Percentiles rank a stretch among this genome's conserved stretches.
Conservation (phyloP, 768 basidiomycete species). For the Lactarius psammicola region DNA sequence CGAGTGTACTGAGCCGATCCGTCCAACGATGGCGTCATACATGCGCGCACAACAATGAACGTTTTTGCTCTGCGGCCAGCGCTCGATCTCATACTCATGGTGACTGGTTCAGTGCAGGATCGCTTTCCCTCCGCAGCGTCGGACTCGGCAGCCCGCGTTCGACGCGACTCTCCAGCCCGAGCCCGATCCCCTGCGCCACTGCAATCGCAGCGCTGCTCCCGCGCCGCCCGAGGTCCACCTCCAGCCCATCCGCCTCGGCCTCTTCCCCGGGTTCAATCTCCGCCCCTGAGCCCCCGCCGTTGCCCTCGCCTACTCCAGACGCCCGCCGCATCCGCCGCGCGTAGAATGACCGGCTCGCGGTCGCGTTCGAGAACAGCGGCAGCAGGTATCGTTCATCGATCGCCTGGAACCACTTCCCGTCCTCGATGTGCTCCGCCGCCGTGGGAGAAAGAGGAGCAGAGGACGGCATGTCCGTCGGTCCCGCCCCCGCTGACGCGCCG, state of each 20-base stretch:
- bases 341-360: slow-evolving; percentile 86
- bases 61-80: not conserved
- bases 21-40: not conserved
- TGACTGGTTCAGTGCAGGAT: slow-evolving; percentile 16
- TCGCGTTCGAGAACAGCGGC: slow-evolving; percentile 90
- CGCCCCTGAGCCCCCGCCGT: slow-evolving; percentile 1
- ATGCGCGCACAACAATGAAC: not conserved
- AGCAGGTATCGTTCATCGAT: slow-evolving; percentile 93
- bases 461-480: slow-evolving; percentile 8
- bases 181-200: slow-evolving; percentile 33
- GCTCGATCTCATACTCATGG: slow-evolving; percentile 3
- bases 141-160: slow-evolving; percentile 25
- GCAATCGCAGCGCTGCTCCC: slow-evolving; percentile 42
- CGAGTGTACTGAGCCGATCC: not conserved
- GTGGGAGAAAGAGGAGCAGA: slow-evolving; percentile 5
- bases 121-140: slow-evolving; percentile 28
- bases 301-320: slow-evolving; percentile 33
- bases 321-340: slow-evolving; percentile 64
- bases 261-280: slow-evolving; percentile 30
- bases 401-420: slow-evolving; percentile 91
- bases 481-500: not conserved
- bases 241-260: slow-evolving; percentile 17
- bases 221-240: slow-evolving; percentile 36
- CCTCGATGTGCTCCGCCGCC: slow-evolving; percentile 16
- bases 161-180: slow-evolving; percentile 31